Conservation (phyloP, 352 stramenopile species). For the Phytophthora tentaculata region DNA sequence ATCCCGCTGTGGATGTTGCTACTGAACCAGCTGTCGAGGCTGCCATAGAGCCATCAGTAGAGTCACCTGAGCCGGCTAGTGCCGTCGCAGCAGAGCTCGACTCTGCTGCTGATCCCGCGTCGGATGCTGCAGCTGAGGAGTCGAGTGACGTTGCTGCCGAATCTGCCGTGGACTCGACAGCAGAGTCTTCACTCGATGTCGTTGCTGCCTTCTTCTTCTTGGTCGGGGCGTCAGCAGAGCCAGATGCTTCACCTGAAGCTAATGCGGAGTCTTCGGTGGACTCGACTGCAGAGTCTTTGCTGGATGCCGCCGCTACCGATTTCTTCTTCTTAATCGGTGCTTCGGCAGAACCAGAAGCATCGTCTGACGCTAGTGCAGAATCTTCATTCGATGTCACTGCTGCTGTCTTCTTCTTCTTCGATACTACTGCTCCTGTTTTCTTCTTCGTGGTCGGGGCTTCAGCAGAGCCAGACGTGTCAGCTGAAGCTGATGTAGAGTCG, state of each 20-base stretch:
- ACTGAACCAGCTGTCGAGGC: too few species aligned
- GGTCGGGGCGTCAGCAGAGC: not conserved
- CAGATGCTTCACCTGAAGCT: not conserved
- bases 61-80: not conserved
- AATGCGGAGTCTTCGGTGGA: slow-evolving; percentile 6
- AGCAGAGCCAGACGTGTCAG: not conserved
- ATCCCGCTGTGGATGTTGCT: not conserved
- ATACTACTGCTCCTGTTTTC: too few species aligned
- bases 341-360: too few species aligned
- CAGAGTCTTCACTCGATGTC: not conserved
- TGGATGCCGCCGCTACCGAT: not conserved
- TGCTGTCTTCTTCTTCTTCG: not conserved
- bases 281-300: not conserved
- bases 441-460: not conserved
- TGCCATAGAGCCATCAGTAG: too few species aligned
- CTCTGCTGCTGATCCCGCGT: not conserved
- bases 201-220: not conserved
- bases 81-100: not conserved
- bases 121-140: not conserved
- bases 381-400: too few species aligned
- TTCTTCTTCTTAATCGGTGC: not conserved
- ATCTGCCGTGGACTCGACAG: too few species aligned
- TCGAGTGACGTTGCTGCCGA: not conserved
- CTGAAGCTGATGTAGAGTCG: too few species aligned
- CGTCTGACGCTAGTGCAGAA: too few species aligned